Percentiles rank a stretch among this genome's conserved stretches.
Conservation (phyloP, 148 eudicot genomes). For the Beta vulgaris region DNA sequence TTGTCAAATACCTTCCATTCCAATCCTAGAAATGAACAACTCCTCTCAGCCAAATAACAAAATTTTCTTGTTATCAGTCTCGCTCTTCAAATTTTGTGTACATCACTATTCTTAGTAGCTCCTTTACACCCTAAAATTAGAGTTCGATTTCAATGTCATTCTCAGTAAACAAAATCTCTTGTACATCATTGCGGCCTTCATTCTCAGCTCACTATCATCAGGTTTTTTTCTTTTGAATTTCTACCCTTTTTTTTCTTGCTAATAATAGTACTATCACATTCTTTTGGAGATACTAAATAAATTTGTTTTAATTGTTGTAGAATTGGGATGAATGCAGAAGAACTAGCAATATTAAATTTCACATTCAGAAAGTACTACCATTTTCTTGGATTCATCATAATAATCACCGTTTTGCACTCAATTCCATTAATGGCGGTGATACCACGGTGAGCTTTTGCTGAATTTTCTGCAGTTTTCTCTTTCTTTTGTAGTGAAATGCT, state of each 20-base stretch:
- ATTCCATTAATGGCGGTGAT: conserved; percentile 11
- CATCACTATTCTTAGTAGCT: too few relatives aligned
- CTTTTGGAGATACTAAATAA: not conserved
- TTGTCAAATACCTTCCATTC: too few relatives aligned
- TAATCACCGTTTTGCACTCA: not conserved
- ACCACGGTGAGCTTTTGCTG: conserved; percentile 20
- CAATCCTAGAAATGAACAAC: too few relatives aligned
- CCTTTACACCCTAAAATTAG: too few relatives aligned
- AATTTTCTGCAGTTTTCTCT: not conserved
- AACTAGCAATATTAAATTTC: not conserved
- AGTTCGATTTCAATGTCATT: conserved; percentile 15
- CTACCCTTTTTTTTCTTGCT: too few relatives aligned
- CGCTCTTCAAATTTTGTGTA: too few relatives aligned
- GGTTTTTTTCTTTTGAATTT: not conserved
- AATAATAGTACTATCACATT: not conserved
- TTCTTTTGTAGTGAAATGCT: too few relatives aligned
- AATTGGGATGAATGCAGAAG: conserved; percentile 3
- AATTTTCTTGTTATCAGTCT: too few relatives aligned
- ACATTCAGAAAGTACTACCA: not conserved
- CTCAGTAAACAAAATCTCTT: not conserved
- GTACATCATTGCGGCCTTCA: not conserved
- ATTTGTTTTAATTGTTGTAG: not conserved
- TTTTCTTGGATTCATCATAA: not conserved
- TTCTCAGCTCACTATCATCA: not conserved
- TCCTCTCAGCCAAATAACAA: too few relatives aligned